Percentiles rank a stretch among this genome's conserved stretches.
phyloP scores from a whole-genome alignment of 2,329 filamentous ascomycete species.

The Herpotrichia juniperi region DNA sequence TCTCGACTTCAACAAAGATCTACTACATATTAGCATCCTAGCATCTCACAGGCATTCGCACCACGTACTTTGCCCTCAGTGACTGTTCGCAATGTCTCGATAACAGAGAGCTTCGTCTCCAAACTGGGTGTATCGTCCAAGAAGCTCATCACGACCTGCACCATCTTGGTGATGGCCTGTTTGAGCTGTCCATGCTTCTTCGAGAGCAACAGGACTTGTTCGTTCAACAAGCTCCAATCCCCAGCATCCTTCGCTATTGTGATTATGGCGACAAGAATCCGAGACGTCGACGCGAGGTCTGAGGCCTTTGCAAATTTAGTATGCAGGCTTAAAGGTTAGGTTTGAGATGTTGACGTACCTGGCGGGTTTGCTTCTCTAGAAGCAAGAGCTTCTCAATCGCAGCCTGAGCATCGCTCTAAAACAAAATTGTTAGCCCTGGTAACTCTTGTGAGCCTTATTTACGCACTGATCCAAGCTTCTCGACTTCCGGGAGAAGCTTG shows the following conservation, averaged over 20 bases:
- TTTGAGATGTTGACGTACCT: constrained; percentile 62
- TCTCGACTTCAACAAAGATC: constrained; percentile 99
- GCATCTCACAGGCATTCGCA: not conserved
- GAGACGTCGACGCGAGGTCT: constrained; percentile 92
- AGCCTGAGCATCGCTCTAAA: constrained; percentile 75
- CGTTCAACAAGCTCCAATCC: constrained; percentile 94
- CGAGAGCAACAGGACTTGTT: constrained; percentile 92
- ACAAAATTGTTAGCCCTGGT: constrained; percentile 22
- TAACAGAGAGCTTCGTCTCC: constrained; percentile 89
- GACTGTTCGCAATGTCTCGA: constrained; percentile 93
- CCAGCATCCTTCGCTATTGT: constrained; percentile 91
- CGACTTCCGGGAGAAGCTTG: constrained; percentile 85
- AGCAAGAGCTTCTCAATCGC: constrained; percentile 92
- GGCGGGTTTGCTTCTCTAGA: constrained; percentile 96
- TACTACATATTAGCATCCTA: constrained; percentile 40
- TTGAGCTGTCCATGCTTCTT: constrained; percentile 99
- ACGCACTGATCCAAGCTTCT: constrained; percentile 83
- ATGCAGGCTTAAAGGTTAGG: constrained; percentile 2
- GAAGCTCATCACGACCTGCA: constrained; percentile 93
- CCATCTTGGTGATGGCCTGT: constrained; percentile 98
- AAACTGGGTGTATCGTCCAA: constrained; percentile 82
- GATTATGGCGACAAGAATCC: constrained; percentile 84
- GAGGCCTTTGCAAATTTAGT: constrained; percentile 69
- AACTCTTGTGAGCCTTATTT: not conserved
- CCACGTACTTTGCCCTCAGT: constrained; percentile 86